phyloP scores from a whole-genome alignment of 495 filamentous ascomycete species.

The Neurospora hispaniola region DNA sequence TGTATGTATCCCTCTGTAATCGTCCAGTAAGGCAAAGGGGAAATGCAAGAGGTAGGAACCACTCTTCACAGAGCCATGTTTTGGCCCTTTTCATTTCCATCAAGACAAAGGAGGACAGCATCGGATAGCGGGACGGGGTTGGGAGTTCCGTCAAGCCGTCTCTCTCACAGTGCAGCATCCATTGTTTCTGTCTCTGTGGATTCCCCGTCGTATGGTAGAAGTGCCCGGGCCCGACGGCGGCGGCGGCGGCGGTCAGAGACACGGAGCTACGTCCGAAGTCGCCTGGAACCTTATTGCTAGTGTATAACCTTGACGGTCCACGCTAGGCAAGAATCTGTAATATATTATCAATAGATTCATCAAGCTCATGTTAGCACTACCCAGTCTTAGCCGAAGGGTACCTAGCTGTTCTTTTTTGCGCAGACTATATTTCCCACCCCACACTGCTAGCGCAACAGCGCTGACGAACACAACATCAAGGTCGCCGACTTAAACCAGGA shows the following conservation, averaged over 20 bases:
- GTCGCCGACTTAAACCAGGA: neutral
- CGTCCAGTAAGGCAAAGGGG: neutral
- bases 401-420: neutral
- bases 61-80: neutral
- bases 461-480: neutral
- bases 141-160: neutral
- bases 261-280: neutral
- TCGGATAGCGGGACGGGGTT: neutral
- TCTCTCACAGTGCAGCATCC: neutral
- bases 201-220: neutral
- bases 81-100: neutral
- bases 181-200: neutral
- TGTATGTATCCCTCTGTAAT: neutral
- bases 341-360: no score
- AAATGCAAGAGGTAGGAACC: neutral
- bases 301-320: neutral
- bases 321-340: no score
- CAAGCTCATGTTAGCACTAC: no score
- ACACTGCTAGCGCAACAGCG: neutral
- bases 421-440: neutral
- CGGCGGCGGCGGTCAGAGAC: neutral
- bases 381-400: neutral
- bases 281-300: neutral
- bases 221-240: neutral
- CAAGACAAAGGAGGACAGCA: neutral